Conservation (phyloP, 306 rosid species). For the Dryas alaskensis region DNA sequence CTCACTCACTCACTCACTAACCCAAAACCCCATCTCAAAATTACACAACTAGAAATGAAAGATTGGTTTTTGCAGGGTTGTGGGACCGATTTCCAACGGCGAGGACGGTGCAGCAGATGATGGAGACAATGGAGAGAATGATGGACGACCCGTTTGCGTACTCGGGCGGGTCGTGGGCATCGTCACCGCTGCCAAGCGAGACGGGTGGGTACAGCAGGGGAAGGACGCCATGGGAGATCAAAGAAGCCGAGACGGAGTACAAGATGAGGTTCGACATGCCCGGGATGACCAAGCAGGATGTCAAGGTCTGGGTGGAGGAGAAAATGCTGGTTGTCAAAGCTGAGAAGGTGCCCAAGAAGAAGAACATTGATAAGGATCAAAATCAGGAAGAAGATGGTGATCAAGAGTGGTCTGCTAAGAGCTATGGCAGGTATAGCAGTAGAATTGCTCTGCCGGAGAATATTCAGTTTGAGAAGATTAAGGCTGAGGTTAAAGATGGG, state of each 20-base stretch:
- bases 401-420: slow-evolving; percentile 63
- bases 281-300: slow-evolving; percentile 78
- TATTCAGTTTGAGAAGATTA: slow-evolving; percentile 64
- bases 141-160: slow-evolving; percentile 68
- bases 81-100: slow-evolving; percentile 85
- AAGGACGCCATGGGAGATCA: slow-evolving; percentile 85
- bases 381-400: slow-evolving; percentile 20
- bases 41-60: background rate
- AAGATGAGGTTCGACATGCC: slow-evolving; percentile 94
- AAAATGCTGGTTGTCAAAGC: slow-evolving; percentile 79
- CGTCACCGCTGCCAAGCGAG: slow-evolving; percentile 38
- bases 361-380: slow-evolving; percentile 1
- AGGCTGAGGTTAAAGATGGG: slow-evolving; percentile 84
- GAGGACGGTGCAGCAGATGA: slow-evolving; percentile 72
- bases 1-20: background rate
- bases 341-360: slow-evolving; percentile 42
- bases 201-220: slow-evolving; percentile 52
- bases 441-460: slow-evolving; percentile 77
- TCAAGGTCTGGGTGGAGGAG: slow-evolving; percentile 82
- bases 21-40: background rate
- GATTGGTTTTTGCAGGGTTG: slow-evolving; percentile 37
- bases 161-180: slow-evolving; percentile 39
- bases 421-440: slow-evolving; percentile 66
- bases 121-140: slow-evolving; percentile 82
- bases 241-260: slow-evolving; percentile 63